phyloP scores from a whole-genome alignment of 1,139 yeast species.

The Suhomyces panamericanus region DNA sequence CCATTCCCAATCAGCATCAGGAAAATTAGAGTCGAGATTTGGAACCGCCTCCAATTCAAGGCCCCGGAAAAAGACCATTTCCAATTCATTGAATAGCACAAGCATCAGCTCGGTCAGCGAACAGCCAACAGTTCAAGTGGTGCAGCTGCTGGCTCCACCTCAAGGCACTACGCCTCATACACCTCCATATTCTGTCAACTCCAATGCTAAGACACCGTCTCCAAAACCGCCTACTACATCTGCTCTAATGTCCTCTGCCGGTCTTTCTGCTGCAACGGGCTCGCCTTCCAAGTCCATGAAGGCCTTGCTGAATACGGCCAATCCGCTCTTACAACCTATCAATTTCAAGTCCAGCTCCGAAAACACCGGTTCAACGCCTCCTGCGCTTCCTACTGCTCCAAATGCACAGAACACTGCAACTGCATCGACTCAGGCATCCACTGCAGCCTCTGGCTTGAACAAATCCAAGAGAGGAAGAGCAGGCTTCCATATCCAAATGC shows the following conservation, averaged over 20 bases:
- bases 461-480: conserved; percentile 34
- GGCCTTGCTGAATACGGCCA: conserved; percentile 46
- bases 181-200: conserved; percentile 34
- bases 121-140: not conserved
- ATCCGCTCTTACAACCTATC: conserved; percentile 61
- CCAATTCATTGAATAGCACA: conserved; percentile 32
- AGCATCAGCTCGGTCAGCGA: conserved; percentile 8
- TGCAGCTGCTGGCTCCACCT: conserved; percentile 5
- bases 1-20: conserved; percentile 53
- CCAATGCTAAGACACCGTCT: conserved; percentile 36
- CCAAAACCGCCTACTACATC: conserved; percentile 39
- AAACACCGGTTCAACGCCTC: not conserved
- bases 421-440: not conserved
- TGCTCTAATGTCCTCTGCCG: conserved; percentile 19
- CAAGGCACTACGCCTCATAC: conserved; percentile 32
- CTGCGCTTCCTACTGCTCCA: conserved; percentile 1
- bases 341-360: conserved; percentile 40
- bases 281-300: conserved; percentile 59
- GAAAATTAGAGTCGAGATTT: conserved; percentile 39
- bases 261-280: conserved; percentile 21
- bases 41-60: conserved; percentile 23
- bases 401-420: not conserved
- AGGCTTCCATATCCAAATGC: conserved; percentile 50
- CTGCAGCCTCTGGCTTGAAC: conserved; percentile 4
- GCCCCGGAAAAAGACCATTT: conserved; percentile 42